Conservation (phyloP, 1,284 basidiomycete genomes). For the Wallemia mellicola region DNA sequence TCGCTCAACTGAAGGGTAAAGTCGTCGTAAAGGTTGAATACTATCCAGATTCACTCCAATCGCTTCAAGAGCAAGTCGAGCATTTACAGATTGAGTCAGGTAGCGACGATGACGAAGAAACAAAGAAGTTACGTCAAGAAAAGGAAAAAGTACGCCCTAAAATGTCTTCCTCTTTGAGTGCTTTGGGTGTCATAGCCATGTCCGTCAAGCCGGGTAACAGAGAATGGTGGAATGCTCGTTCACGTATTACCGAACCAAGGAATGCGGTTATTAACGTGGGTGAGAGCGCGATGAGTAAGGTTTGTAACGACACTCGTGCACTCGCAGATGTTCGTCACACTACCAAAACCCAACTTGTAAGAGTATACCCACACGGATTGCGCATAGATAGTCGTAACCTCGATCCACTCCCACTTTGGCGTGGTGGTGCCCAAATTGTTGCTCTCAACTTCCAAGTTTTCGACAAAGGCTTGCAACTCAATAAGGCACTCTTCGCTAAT, state of each 20-base stretch:
- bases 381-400: slow-evolving; percentile 27
- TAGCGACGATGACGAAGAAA: slow-evolving; percentile 2
- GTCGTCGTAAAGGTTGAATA: slow-evolving; percentile 28
- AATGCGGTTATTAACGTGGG: slow-evolving; percentile 30
- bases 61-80: slow-evolving; percentile 3
- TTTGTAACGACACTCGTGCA: slow-evolving; percentile 11
- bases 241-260: slow-evolving; percentile 18
- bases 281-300: slow-evolving; percentile 20
- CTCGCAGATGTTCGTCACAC: slow-evolving; percentile 9
- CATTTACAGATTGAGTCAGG: not conserved
- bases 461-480: slow-evolving; percentile 17
- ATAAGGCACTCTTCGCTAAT: slow-evolving; percentile 33
- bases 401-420: slow-evolving; percentile 27
- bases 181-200: slow-evolving; percentile 1
- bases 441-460: slow-evolving; percentile 33
- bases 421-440: slow-evolving; percentile 28
- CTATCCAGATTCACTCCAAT: slow-evolving; percentile 16
- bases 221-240: slow-evolving; percentile 18
- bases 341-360: slow-evolving; percentile 21
- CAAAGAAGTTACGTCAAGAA: not conserved
- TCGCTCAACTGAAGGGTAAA: slow-evolving; percentile 23
- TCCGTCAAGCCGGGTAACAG: slow-evolving; percentile 25
- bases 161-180: not conserved
- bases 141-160: not conserved
- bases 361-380: slow-evolving; percentile 29